Conservation (phyloP, 2,329 filamentous ascomycete species). For the Epichloe baconii region DNA sequence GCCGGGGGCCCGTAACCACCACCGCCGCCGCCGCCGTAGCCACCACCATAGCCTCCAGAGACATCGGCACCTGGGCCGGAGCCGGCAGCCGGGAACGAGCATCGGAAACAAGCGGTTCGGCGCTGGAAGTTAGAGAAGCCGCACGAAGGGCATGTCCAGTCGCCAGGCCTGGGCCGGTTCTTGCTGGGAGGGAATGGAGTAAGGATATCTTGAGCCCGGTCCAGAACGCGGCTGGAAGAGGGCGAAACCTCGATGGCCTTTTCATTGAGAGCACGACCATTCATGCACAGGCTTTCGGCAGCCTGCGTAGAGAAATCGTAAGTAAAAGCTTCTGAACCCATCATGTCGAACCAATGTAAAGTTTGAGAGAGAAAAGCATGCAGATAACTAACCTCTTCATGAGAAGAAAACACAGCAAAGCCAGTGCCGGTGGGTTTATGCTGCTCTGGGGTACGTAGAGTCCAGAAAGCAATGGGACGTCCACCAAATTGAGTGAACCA, state of each 20-base stretch:
- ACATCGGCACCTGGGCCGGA: slow-evolving; percentile 55
- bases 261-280: slow-evolving; percentile 92
- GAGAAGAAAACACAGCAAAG: slow-evolving; percentile 96
- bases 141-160: slow-evolving; percentile 98
- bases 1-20: slow-evolving; percentile 60
- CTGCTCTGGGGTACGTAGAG: slow-evolving; percentile 89
- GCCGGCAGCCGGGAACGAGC: slow-evolving; percentile 92
- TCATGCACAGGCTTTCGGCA: slow-evolving; percentile 97
- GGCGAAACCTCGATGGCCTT: slow-evolving; percentile 98
- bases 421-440: slow-evolving; percentile 99
- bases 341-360: too few species aligned
- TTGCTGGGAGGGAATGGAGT: slow-evolving; percentile 97
- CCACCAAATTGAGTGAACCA: slow-evolving; percentile 99
- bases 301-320: slow-evolving; percentile 41
- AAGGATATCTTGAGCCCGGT: slow-evolving; percentile 88
- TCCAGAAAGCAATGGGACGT: slow-evolving; percentile 98
- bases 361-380: not conserved
- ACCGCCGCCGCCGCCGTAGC: slow-evolving; percentile 41
- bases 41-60: slow-evolving; percentile 48
- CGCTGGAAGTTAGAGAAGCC: slow-evolving; percentile 99
- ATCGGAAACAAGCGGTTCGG: slow-evolving; percentile 95
- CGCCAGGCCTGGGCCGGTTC: slow-evolving; percentile 90
- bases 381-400: slow-evolving; percentile 71
- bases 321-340: too few species aligned
- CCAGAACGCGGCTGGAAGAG: slow-evolving; percentile 90